Conservation (phyloP, 2,329 filamentous ascomycete genomes). For the Cladobotryum protrusum region DNA sequence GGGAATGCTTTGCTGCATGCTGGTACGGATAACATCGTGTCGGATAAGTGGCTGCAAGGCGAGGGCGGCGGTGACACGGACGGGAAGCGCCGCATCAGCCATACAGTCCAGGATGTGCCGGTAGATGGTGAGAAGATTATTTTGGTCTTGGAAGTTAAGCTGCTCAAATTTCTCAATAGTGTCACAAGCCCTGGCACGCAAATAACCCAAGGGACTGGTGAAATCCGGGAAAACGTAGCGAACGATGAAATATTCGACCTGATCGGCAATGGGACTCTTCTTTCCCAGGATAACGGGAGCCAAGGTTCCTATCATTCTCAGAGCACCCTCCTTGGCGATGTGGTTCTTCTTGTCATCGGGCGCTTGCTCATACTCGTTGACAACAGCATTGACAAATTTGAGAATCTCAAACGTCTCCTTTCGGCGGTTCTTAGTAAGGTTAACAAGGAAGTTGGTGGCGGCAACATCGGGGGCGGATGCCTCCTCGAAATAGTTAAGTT, state of each 20-base stretch:
- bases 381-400: conserved; percentile 89
- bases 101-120: conserved; percentile 95
- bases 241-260: conserved; percentile 97
- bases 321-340: conserved; percentile 88
- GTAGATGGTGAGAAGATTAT: conserved; percentile 95
- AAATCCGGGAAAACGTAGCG: conserved; percentile 98
- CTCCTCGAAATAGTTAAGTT: conserved; percentile 97
- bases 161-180: conserved; percentile 97
- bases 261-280: conserved; percentile 95
- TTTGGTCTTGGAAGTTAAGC: conserved; percentile 91
- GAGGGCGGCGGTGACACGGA: conserved; percentile 87
- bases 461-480: conserved; percentile 91
- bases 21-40: conserved; percentile 86
- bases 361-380: conserved; percentile 83
- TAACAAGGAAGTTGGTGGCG: conserved; percentile 93
- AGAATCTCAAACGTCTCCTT: conserved; percentile 95
- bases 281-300: conserved; percentile 92
- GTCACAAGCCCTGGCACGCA: conserved; percentile 91
- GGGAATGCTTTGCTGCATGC: conserved; percentile 96
- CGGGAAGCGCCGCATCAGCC: conserved; percentile 87
- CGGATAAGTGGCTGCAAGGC: conserved; percentile 92
- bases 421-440: conserved; percentile 85
- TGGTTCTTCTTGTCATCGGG: conserved; percentile 88
- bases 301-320: conserved; percentile 94
- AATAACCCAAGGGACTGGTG: conserved; percentile 82